Percentiles rank a stretch among this genome's conserved stretches.
Conservation (phyloP, 2,329 filamentous ascomycete genomes). For the Rhytidhysteron rufulum region DNA sequence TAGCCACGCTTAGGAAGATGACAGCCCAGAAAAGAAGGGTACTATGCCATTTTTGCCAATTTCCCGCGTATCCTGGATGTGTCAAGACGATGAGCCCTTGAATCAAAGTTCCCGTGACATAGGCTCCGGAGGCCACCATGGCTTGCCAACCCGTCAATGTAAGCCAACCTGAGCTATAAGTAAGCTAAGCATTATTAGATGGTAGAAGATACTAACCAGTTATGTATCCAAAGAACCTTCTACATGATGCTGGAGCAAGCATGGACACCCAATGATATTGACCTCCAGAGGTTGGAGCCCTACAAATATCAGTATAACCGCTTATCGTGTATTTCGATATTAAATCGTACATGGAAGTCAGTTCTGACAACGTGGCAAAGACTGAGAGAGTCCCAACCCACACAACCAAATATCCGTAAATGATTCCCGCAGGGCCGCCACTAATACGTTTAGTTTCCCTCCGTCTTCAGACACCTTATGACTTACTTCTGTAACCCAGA, state of each 20-base stretch:
- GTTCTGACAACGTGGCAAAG: conserved; percentile 24
- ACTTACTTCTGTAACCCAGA: too few species aligned
- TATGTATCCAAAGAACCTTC: too few species aligned
- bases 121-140: conserved; percentile 13
- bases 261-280: conserved; percentile 26
- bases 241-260: too few species aligned
- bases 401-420: conserved; percentile 22
- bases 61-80: conserved; percentile 23
- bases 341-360: conserved; percentile 30
- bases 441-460: too few species aligned
- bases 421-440: conserved; percentile 23
- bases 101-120: conserved; percentile 7
- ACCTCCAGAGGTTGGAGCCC: conserved; percentile 29
- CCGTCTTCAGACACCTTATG: too few species aligned
- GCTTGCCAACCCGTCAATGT: conserved; percentile 30
- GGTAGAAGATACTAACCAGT: too few species aligned
- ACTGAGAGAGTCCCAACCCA: conserved; percentile 22
- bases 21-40: conserved; percentile 43
- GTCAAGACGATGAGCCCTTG: conserved; percentile 22
- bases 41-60: conserved; percentile 40
- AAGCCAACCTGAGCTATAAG: conserved; percentile 32
- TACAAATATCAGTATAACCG: conserved; percentile 5
- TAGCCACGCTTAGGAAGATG: conserved; percentile 22
- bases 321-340: neutral
- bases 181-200: too few species aligned